phyloP scores from a whole-genome alignment of 2,329 filamentous ascomycete genomes.

The Alternaria longipes region DNA sequence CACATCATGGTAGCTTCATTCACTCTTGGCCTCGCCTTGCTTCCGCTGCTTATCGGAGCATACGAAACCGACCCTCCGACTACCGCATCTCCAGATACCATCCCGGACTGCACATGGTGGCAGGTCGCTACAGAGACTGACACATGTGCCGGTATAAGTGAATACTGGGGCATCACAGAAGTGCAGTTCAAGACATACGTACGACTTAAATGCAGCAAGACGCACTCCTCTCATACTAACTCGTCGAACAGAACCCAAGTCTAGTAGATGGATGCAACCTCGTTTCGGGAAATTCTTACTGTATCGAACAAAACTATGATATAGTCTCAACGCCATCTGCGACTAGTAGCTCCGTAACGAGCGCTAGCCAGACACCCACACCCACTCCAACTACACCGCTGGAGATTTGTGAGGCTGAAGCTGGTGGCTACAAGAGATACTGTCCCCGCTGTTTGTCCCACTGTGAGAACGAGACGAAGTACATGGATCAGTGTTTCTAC shows the following conservation, averaged over 20 bases:
- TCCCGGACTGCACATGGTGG: neutral
- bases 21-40: neutral
- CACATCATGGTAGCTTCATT: neutral
- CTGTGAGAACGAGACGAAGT: neutral
- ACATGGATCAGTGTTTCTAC: neutral
- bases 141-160: neutral
- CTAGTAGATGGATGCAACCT: neutral
- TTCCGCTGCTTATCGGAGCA: neutral
- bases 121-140: neutral
- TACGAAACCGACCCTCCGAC: neutral
- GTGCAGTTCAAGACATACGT: neutral
- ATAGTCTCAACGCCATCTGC: neutral
- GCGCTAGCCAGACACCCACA: neutral
- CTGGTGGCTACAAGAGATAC: neutral
- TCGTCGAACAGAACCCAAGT: neutral
- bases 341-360: neutral
- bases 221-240: neutral
- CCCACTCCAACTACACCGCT: neutral
- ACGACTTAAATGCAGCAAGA: neutral
- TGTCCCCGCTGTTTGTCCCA: neutral
- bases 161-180: neutral
- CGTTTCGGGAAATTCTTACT: neutral
- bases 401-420: neutral
- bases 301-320: neutral
- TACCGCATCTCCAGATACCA: neutral